Conservation (phyloP, 2,329 filamentous ascomycete genomes). For the Alternaria rosae region DNA sequence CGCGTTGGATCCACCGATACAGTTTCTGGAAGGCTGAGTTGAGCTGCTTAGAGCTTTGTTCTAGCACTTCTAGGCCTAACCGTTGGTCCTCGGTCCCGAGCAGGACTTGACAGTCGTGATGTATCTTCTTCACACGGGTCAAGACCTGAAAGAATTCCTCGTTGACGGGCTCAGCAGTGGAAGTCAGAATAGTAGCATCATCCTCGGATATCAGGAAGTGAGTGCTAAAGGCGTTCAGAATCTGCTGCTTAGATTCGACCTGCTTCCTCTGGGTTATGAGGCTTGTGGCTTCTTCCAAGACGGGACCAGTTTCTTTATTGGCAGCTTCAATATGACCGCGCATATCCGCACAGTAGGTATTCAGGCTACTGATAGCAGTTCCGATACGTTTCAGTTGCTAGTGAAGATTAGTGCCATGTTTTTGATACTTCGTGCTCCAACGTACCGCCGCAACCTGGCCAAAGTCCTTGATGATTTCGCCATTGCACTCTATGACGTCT, state of each 20-base stretch:
- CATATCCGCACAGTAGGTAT: constrained; percentile 81
- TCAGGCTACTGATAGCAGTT: constrained; percentile 76
- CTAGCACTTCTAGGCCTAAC: constrained; percentile 88
- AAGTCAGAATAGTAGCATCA: constrained; percentile 77
- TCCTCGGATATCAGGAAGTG: constrained; percentile 88
- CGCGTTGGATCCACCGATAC: constrained; percentile 92
- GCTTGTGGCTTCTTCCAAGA: constrained; percentile 77
- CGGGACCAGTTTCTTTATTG: constrained; percentile 74
- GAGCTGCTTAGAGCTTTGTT: constrained; percentile 84
- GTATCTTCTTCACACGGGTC: constrained; percentile 82
- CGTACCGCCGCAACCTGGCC: constrained; percentile 77
- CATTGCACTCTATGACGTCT: constrained; percentile 93
- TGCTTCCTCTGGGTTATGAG: constrained; percentile 77
- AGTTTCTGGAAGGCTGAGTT: constrained; percentile 94
- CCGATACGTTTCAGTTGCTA: constrained; percentile 90
- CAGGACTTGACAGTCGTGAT: constrained; percentile 85
- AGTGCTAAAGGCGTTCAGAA: constrained; percentile 77
- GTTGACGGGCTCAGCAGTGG: constrained; percentile 81
- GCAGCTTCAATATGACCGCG: constrained; percentile 78
- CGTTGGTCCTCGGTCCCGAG: constrained; percentile 90
- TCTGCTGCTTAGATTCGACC: constrained; percentile 78
- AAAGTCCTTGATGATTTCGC: constrained; percentile 86
- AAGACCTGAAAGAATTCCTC: constrained; percentile 83
- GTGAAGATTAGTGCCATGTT: constrained; percentile 32
- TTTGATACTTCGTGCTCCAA: not conserved